Base-by-base conservation (phyloP, 75 land plant genomes). In the Ceratopteris richardii region DNA sequence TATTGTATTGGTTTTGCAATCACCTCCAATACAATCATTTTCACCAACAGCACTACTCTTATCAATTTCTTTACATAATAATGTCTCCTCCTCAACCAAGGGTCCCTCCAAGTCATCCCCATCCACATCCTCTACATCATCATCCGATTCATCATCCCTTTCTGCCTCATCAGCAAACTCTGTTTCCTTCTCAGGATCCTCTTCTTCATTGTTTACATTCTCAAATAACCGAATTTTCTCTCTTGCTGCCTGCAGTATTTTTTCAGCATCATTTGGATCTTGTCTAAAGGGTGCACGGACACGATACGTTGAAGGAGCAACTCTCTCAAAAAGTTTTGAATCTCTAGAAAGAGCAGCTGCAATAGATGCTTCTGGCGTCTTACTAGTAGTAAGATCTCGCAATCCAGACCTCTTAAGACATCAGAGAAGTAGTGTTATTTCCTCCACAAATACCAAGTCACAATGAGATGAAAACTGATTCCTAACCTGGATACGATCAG, bases 281-380 rank as follows among this genome's bases (percentile, higher is more conserved):
- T 67, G 56, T 42, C 79, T 61, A 68, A 65, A 74, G 48, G 62
- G 60, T 19, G 88, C 71, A 7, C 94, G 71, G 13, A 73, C 76
- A 52, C 91, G 82, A 64, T 81, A 94, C 40, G 92, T 74, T 55
- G 85, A 81, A 41, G 74, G 62, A 13, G 86, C 78, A 13, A 89
- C 84, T 67, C 85, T 75, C 60, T 94, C 98, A 78, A 90, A 94
- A 42, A 94, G 51, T 17, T 80, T 81, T 21, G 88, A 75, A 60
- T 94, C 98, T 57, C 96, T 82, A 14, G 91, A 77, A 59, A 94
- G 81, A 25, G 84, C 79, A 24, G 88, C 80, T 54, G 57, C 50
- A 51, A 94, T 80, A 44, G 78, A 51, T 30, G 72, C 57, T 63
- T 94, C 98, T 19, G 85, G 67, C 61, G 76, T 90, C 65, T 70